Conservation (phyloP, 2,329 filamentous ascomycete species). For the Cytospora leucostoma region DNA sequence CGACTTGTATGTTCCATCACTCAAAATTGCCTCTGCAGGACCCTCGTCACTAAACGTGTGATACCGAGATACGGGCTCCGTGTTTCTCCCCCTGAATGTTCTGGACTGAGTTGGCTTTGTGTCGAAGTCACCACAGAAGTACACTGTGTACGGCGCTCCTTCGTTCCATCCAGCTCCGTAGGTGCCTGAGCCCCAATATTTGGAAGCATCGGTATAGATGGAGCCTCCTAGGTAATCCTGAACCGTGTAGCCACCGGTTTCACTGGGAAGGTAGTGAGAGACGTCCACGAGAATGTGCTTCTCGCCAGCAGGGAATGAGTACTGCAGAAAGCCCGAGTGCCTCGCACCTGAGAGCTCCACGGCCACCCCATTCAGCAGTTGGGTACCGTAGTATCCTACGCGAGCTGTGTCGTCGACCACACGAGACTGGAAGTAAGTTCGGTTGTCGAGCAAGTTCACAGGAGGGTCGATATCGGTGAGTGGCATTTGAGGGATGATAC, state of each 20-base stretch:
- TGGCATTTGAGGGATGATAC: conserved; percentile 53
- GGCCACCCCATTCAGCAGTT: conserved; percentile 49
- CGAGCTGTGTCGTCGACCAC: conserved; percentile 43
- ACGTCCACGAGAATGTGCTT: conserved; percentile 49
- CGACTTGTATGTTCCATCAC: not conserved
- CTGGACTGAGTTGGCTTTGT: conserved; percentile 37
- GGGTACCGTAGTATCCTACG: conserved; percentile 56
- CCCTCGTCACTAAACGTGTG: conserved; percentile 22
- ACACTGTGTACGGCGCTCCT: conserved; percentile 45
- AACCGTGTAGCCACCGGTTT: conserved; percentile 45
- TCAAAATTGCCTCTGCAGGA: conserved; percentile 19
- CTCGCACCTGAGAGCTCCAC: conserved; percentile 51
- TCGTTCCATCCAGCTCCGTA: conserved; percentile 49
- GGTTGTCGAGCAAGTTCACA: conserved; percentile 50
- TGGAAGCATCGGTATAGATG: conserved; percentile 34
- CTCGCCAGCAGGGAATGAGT: conserved; percentile 48
- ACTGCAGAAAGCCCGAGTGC: conserved; percentile 54
- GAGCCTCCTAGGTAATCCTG: conserved; percentile 42
- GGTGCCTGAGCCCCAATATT: conserved; percentile 49
- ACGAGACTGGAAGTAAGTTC: conserved; percentile 48
- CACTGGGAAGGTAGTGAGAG: conserved; percentile 50
- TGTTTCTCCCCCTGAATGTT: conserved; percentile 47
- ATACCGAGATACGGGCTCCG: conserved; percentile 42
- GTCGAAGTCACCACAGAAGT: conserved; percentile 48
- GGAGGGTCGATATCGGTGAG: conserved; percentile 42